phyloP scores from a whole-genome alignment of 2,329 filamentous ascomycete genomes.

The Penicillium oxalicum region DNA sequence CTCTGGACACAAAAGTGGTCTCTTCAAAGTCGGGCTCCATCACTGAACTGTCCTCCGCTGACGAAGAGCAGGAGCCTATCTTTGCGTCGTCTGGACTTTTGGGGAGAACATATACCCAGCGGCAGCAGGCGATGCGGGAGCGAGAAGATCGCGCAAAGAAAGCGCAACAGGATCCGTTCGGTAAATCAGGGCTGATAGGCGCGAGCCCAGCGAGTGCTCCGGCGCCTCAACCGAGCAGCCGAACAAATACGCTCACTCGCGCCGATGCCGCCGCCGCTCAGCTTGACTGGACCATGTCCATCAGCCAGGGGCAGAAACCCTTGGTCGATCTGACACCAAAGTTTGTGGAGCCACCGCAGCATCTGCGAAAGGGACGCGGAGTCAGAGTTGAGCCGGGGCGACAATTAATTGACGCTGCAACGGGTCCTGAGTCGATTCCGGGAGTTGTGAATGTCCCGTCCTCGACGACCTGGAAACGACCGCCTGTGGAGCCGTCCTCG shows the following conservation, averaged over 20 bases:
- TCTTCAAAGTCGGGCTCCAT: background rate
- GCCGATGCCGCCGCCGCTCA: constrained; percentile 20
- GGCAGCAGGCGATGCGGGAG: constrained; percentile 37
- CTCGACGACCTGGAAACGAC: constrained; percentile 38
- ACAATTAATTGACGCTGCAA: constrained; percentile 39
- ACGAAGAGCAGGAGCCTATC: background rate
- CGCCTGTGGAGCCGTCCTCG: constrained; percentile 12
- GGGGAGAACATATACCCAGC: constrained; percentile 36
- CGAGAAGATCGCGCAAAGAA: constrained; percentile 34
- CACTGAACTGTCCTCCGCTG: background rate
- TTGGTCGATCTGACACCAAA: constrained; percentile 62
- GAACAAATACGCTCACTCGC: constrained; percentile 31
- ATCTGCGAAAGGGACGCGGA: constrained; percentile 32
- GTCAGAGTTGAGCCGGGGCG: constrained; percentile 40
- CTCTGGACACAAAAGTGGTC: constrained; percentile 19
- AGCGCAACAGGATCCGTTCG: constrained; percentile 44
- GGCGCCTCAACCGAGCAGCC: constrained; percentile 24
- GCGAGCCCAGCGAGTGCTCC: constrained; percentile 38
- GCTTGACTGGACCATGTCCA: constrained; percentile 44
- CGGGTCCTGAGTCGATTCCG: constrained; percentile 32
- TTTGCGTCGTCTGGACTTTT: constrained; percentile 36
- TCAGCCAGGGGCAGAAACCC: constrained; percentile 49
- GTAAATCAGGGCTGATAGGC: constrained; percentile 48
- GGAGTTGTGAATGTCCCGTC: constrained; percentile 33
- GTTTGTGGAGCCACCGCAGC: constrained; percentile 56